Evolutionary conservation across 495 filamentous ascomycete species (phyloP).

Genomic region (Thermothielavioides terrestris): DNA sequence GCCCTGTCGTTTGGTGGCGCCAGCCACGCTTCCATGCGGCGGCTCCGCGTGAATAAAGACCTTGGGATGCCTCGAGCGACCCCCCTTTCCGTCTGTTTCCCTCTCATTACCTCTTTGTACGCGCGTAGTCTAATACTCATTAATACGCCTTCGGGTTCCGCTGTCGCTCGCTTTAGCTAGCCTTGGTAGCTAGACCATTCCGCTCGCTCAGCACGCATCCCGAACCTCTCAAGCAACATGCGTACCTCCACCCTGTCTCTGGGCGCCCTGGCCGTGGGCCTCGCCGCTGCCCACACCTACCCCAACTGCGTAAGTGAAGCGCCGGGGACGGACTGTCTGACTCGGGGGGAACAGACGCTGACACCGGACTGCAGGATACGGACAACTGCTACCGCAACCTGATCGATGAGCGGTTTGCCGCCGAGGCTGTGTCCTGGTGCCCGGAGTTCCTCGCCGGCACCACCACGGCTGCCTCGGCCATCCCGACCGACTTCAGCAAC

Average conservation of each 20-base stretch:
- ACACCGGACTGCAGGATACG: constrained; percentile 13
- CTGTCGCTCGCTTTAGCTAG: constrained; percentile 13
- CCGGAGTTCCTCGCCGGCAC: constrained; percentile 18
- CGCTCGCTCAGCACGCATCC: constrained; percentile 4
- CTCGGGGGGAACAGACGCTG: not conserved
- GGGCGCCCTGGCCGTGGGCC: constrained; percentile 18
- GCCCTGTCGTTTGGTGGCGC: not conserved
- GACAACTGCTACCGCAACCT: constrained; percentile 30
- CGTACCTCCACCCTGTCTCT: constrained; percentile 14
- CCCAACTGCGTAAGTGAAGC: constrained; percentile 25
- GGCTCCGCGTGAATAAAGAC: constrained; percentile 2
- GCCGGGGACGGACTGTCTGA: no score
- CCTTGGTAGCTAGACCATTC: not conserved
- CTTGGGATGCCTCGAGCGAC: not conserved
- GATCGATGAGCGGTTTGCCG: constrained; percentile 17
- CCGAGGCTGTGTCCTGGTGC: constrained; percentile 19
- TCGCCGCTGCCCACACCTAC: constrained; percentile 19
- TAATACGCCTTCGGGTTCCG: constrained; percentile 12
- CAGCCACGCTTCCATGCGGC: not conserved
- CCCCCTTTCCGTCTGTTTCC: not conserved
- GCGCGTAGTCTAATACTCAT: not conserved
- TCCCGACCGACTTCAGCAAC: constrained; percentile 24
- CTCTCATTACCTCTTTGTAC: not conserved
- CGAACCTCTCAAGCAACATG: constrained; percentile 9
- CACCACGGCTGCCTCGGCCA: constrained; percentile 12